These are phyloP conservation scores for Spathaspora sp. DNA, from an alignment of 1,139 yeast genomes.

Conservation along the genomic window DNA sequence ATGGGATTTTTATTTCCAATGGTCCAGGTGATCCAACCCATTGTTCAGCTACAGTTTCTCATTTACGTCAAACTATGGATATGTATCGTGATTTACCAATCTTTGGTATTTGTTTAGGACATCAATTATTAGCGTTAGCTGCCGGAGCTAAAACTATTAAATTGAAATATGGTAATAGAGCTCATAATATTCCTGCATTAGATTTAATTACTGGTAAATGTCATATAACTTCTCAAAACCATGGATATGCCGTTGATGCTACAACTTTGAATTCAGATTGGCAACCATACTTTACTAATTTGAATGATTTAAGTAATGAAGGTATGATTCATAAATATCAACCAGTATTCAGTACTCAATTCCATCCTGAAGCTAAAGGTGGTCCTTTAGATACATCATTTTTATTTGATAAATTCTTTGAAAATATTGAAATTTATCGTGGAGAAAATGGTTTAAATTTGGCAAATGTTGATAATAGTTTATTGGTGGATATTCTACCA, in stretches of 20 bases:
- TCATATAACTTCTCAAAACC: constrained; percentile 97
- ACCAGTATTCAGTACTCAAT: constrained; percentile 94
- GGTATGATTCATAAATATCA: constrained; percentile 87
- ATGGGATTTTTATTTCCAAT: constrained; percentile 91
- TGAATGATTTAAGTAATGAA: constrained; percentile 94
- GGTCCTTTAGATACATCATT: constrained; percentile 93
- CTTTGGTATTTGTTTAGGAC: constrained; percentile 96
- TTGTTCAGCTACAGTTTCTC: constrained; percentile 76
- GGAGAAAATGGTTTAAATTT: constrained; percentile 41
- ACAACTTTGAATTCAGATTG: constrained; percentile 72
- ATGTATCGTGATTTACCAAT: constrained; percentile 71
- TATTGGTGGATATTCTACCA: constrained; percentile 78
- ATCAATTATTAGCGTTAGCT: constrained; percentile 91
- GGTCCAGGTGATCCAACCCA: constrained; percentile 99
- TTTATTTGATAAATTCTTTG: constrained; percentile 86
- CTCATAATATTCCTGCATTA: constrained; percentile 95
- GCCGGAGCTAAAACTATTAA: constrained; percentile 91
- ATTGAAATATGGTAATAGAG: constrained; percentile 96
- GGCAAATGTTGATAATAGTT: constrained; percentile 47
- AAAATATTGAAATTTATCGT: constrained; percentile 63
- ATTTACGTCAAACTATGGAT: constrained; percentile 72
- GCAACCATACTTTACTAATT: constrained; percentile 83
- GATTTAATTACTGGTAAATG: constrained; percentile 89
- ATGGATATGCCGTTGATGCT: constrained; percentile 95
- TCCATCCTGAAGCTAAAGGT: constrained; percentile 99